These are phyloP conservation scores for Castanea mollissima DNA, from an alignment of 306 rosid species.

Conservation along the genomic window DNA sequence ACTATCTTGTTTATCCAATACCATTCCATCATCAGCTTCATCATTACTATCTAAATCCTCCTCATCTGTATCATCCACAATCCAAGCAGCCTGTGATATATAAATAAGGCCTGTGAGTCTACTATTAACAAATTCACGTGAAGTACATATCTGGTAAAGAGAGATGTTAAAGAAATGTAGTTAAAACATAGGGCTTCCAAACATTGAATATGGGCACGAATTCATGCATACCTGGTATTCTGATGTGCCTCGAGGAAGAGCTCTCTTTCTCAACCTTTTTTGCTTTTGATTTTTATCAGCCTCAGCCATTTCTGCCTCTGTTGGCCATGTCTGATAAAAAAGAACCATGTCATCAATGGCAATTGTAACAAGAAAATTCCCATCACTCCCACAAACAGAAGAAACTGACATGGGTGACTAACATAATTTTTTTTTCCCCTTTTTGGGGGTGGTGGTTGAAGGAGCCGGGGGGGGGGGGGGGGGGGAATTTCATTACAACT, in stretches of 20 bases:
- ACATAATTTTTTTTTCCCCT: not conserved
- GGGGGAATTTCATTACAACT: no score
- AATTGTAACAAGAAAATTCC: not conserved
- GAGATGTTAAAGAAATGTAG: not conserved
- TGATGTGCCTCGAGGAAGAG: slow-evolving; percentile 84
- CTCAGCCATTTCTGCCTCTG: slow-evolving; percentile 71
- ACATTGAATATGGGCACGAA: slow-evolving; percentile 10
- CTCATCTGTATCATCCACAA: slow-evolving; percentile 61
- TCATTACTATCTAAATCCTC: slow-evolving; percentile 49
- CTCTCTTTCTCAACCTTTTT: slow-evolving; percentile 53
- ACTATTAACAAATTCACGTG: slow-evolving; percentile 1
- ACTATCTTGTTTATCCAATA: slow-evolving; percentile 51
- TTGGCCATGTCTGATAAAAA: slow-evolving; percentile 86
- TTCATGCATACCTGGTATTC: slow-evolving; percentile 74
- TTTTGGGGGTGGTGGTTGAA: no score
- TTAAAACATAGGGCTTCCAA: not conserved
- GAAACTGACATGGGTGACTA: not conserved
- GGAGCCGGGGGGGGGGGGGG: no score
- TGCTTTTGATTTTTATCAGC: slow-evolving; percentile 58
- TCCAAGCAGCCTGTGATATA: slow-evolving; percentile 83
- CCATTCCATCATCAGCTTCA: slow-evolving; percentile 68
- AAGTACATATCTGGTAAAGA: slow-evolving; percentile 12
- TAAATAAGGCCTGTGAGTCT: slow-evolving; percentile 6
- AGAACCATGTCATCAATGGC: slow-evolving; percentile 6
- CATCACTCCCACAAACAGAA: not conserved